Evolutionary conservation across 257 asterid species (phyloP).

Genomic region (Nicotiana attenuata): DNA sequence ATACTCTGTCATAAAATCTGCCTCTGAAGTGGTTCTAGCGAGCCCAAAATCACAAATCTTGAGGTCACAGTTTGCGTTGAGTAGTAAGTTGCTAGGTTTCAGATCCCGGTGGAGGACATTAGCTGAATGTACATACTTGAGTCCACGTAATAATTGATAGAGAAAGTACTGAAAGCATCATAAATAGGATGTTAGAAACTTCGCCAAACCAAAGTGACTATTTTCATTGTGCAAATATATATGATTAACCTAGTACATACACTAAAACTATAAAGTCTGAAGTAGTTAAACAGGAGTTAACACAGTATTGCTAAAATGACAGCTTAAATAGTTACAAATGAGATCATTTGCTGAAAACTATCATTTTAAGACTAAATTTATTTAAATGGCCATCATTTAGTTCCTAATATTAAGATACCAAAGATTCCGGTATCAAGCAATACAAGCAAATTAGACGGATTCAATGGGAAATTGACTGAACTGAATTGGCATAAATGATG

Average conservation of each 20-base stretch:
- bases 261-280: neutral
- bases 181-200: conserved; percentile 6
- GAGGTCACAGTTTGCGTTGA: conserved; percentile 50
- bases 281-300: neutral
- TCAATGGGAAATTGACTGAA: neutral
- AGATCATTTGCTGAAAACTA: neutral
- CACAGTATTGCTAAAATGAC: neutral
- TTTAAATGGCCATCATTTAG: neutral
- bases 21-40: conserved; percentile 37
- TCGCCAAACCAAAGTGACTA: neutral
- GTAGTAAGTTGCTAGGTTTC: conserved; percentile 38
- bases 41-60: conserved; percentile 61
- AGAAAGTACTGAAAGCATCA: conserved; percentile 35
- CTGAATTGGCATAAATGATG: neutral
- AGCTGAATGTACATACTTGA: conserved; percentile 39
- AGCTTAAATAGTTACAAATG: neutral
- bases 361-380: neutral
- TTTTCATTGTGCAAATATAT: neutral
- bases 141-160: conserved; percentile 41
- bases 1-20: conserved; percentile 42
- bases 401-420: neutral
- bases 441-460: neutral
- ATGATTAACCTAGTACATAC: neutral
- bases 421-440: neutral
- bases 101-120: conserved; percentile 40